Evolutionary conservation across 2,329 filamentous ascomycete genomes (phyloP).

Genomic region (Hymenoscyphus fructigenus): DNA sequence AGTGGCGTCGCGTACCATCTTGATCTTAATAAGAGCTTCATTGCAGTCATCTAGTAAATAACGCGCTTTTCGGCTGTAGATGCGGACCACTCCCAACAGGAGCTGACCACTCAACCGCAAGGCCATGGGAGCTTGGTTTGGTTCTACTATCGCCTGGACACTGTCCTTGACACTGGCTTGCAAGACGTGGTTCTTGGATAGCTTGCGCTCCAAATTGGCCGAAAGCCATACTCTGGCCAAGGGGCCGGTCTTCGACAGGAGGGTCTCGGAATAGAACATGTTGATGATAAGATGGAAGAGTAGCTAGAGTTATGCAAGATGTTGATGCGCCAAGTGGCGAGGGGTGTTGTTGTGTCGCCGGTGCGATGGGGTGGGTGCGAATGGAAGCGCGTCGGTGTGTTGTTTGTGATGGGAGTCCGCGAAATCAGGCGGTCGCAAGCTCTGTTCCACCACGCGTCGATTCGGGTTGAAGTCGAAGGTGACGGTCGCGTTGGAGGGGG

Average conservation of each 20-base stretch:
- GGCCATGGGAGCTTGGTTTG: constrained; percentile 91
- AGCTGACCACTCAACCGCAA: constrained; percentile 91
- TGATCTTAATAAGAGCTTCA: constrained; percentile 95
- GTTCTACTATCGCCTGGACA: constrained; percentile 91
- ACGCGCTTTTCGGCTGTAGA: constrained; percentile 95
- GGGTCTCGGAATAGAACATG: constrained; percentile 98
- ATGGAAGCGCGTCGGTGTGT: constrained; percentile 26
- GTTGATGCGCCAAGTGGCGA: constrained; percentile 26
- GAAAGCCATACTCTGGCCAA: constrained; percentile 97
- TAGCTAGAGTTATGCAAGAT: constrained; percentile 24
- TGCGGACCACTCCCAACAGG: constrained; percentile 90
- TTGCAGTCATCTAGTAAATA: constrained; percentile 97
- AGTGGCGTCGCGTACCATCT: constrained; percentile 69
- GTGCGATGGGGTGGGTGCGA: constrained; percentile 9
- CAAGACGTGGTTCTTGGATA: constrained; percentile 93
- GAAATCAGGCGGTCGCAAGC: constrained; percentile 21
- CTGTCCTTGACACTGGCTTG: constrained; percentile 94
- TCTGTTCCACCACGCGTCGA: constrained; percentile 15
- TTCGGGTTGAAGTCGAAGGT: constrained; percentile 8
- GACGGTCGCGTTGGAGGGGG: constrained; percentile 16
- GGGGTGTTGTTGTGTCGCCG: constrained; percentile 16
- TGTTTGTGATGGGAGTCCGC: constrained; percentile 22
- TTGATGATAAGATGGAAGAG: constrained; percentile 32
- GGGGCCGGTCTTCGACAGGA: constrained; percentile 95
- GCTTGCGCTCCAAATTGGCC: constrained; percentile 96